Conservation (phyloP, 1,284 basidiomycete genomes). For the Microbotryum saponariae region DNA sequence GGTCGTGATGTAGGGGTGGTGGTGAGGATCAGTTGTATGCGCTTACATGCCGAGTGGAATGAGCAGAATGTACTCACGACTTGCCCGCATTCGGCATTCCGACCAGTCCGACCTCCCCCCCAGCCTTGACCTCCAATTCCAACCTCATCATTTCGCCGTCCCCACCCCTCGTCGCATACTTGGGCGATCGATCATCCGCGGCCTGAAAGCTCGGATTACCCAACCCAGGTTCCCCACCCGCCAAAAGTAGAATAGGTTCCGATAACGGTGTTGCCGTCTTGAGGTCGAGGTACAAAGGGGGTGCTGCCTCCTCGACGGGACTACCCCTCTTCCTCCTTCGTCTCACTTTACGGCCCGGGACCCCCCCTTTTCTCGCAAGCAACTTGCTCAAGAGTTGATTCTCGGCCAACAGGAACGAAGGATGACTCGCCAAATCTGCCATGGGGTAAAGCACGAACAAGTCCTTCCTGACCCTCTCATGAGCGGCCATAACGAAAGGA, state of each 20-base stretch:
- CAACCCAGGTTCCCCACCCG: slow-evolving; percentile 74
- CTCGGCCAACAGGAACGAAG: slow-evolving; percentile 25
- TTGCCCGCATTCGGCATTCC: slow-evolving; percentile 86
- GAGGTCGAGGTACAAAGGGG: slow-evolving; percentile 57
- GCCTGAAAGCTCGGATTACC: slow-evolving; percentile 62
- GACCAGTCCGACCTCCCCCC: slow-evolving; percentile 90
- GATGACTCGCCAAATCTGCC: slow-evolving; percentile 25
- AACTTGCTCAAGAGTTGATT: slow-evolving; percentile 28
- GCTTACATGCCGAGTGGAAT: neutral
- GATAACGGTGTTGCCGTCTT: slow-evolving; percentile 45
- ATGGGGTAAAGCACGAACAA: slow-evolving; percentile 36
- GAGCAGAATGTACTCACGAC: slow-evolving; percentile 34
- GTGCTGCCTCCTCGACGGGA: slow-evolving; percentile 49
- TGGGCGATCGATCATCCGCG: slow-evolving; percentile 38
- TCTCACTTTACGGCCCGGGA: slow-evolving; percentile 31
- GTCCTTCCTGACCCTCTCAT: slow-evolving; percentile 15
- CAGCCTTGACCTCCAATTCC: slow-evolving; percentile 84
- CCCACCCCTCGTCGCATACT: slow-evolving; percentile 52
- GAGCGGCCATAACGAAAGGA: slow-evolving; percentile 9
- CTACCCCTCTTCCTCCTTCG: slow-evolving; percentile 46
- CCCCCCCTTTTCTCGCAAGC: slow-evolving; percentile 25
- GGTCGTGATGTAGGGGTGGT: neutral
- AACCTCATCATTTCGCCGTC: slow-evolving; percentile 75
- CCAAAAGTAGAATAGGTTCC: slow-evolving; percentile 58
- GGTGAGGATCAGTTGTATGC: neutral